Evolutionary conservation across 2,329 filamentous ascomycete genomes (phyloP).

Genomic region (Fusarium guadeloupense): DNA sequence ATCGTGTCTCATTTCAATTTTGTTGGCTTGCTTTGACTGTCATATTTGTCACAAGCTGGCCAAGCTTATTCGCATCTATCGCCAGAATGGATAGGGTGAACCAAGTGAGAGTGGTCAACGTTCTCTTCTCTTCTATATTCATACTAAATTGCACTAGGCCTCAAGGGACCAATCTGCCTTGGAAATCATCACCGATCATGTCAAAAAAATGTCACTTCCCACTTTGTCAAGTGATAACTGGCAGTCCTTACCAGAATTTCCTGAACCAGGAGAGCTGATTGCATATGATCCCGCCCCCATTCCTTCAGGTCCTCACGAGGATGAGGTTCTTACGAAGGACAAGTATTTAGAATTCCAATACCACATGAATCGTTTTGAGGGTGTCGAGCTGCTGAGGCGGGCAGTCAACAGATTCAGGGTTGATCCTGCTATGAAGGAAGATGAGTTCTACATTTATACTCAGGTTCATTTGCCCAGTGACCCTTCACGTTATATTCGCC

Average conservation of each 20-base stretch:
- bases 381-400: slow-evolving; percentile 72
- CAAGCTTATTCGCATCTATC: not conserved
- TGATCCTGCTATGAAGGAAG: slow-evolving; percentile 66
- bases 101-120: not conserved
- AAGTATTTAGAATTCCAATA: slow-evolving; percentile 80
- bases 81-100: not conserved
- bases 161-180: not conserved
- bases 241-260: slow-evolving; percentile 37
- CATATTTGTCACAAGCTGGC: not conserved
- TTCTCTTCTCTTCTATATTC: not conserved
- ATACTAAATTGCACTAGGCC: slow-evolving; percentile 8
- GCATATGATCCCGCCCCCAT: slow-evolving; percentile 20
- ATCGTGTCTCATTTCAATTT: too few species aligned
- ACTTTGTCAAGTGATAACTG: slow-evolving; percentile 4
- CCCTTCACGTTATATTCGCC: not conserved
- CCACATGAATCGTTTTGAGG: slow-evolving; percentile 78
- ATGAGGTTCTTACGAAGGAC: slow-evolving; percentile 15
- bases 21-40: not conserved
- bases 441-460: slow-evolving; percentile 72
- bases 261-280: slow-evolving; percentile 40
- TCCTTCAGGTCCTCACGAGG: slow-evolving; percentile 1
- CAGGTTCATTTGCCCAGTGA: slow-evolving; percentile 56
- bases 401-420: slow-evolving; percentile 67
- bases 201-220: not conserved
- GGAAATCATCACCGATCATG: slow-evolving; percentile 23